A percentile compares a stretch with the other conserved stretches of the same genome.
Evolutionary conservation across 2,329 filamentous ascomycete genomes (phyloP).

Genomic region (Ophiocordyceps camponoti-floridani): DNA sequence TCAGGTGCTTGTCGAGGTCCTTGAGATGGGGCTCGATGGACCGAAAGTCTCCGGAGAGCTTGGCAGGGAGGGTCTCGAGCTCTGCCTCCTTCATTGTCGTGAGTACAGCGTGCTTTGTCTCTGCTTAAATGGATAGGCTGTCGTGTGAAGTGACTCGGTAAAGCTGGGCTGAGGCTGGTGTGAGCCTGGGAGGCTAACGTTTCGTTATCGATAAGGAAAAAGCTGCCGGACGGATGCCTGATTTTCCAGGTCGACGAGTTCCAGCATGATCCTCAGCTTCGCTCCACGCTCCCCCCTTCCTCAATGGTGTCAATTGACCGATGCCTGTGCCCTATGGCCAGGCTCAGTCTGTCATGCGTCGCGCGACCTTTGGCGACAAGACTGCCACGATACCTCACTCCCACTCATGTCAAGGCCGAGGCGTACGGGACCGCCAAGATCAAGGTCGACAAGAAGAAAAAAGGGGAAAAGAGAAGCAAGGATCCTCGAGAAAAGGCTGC

Average conservation of each 20-base stretch:
- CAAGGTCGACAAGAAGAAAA: slow-evolving; percentile 23
- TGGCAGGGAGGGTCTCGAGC: slow-evolving; percentile 30
- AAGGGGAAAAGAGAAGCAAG: slow-evolving; percentile 7
- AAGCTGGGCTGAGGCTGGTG: background rate
- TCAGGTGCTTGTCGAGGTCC: slow-evolving; percentile 74
- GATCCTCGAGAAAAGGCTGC: too few relatives aligned
- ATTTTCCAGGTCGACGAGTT: slow-evolving; percentile 6
- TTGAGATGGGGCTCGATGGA: slow-evolving; percentile 55
- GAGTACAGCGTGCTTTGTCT: background rate
- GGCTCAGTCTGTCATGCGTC: slow-evolving; percentile 24
- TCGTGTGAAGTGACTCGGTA: background rate
- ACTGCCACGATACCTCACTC: slow-evolving; percentile 32
- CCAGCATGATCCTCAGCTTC: background rate
- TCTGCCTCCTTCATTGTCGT: slow-evolving; percentile 37
- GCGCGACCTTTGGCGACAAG: slow-evolving; percentile 21
- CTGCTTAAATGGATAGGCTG: slow-evolving; percentile 3
- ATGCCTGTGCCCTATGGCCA: slow-evolving; percentile 36
- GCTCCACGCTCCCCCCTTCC: background rate
- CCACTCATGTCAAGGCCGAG: slow-evolving; percentile 25
- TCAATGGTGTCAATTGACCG: slow-evolving; percentile 33
- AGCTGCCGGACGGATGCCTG: slow-evolving; percentile 5
- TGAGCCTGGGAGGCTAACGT: background rate
- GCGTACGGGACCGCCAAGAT: slow-evolving; percentile 15
- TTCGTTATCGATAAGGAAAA: slow-evolving; percentile 8
- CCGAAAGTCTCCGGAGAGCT: slow-evolving; percentile 57